These are phyloP conservation scores for Aspergillus uvarum DNA, from an alignment of 2,329 filamentous ascomycete species.

Conservation along the genomic window DNA sequence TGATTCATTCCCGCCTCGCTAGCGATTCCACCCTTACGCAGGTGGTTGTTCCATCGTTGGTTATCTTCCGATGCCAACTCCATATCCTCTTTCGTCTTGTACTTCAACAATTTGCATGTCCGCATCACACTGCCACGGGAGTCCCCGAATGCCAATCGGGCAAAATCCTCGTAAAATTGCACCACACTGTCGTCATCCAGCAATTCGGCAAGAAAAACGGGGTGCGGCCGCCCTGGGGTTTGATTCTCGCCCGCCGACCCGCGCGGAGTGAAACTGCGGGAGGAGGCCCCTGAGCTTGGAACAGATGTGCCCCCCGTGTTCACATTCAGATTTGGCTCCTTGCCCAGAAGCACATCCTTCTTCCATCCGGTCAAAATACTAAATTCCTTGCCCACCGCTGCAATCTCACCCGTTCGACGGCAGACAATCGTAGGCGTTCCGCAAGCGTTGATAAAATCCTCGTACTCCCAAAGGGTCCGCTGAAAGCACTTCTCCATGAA, in stretches of 20 bases:
- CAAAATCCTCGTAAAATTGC: constrained; percentile 94
- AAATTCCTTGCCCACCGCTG: constrained; percentile 93
- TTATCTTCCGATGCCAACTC: constrained; percentile 48
- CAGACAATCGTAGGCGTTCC: constrained; percentile 91
- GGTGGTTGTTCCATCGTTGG: constrained; percentile 44
- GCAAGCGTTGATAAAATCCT: constrained; percentile 85
- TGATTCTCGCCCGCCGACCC: constrained; percentile 36
- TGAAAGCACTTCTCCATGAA: constrained; percentile 99
- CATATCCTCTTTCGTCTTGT: constrained; percentile 68
- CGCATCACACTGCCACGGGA: constrained; percentile 81
- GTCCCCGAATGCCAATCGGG: constrained; percentile 87
- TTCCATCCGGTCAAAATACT: constrained; percentile 94
- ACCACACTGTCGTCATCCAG: constrained; percentile 92
- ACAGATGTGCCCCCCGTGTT: constrained; percentile 62
- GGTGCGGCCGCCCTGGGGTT: constrained; percentile 59
- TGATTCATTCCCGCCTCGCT: constrained; percentile 70
- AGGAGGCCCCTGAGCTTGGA: constrained; percentile 42
- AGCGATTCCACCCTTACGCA: constrained; percentile 48
- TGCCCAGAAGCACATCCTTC: constrained; percentile 82
- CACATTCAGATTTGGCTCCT: constrained; percentile 82
- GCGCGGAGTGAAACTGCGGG: constrained; percentile 51
- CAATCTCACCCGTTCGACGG: constrained; percentile 89
- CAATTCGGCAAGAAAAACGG: constrained; percentile 87
- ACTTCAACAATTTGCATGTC: constrained; percentile 84
- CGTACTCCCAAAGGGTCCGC: constrained; percentile 85